Percentiles rank a stretch among this genome's conserved stretches.
Evolutionary conservation across 2,329 filamentous ascomycete species (phyloP).

Genomic region (Pseudopyricularia cyperi): DNA sequence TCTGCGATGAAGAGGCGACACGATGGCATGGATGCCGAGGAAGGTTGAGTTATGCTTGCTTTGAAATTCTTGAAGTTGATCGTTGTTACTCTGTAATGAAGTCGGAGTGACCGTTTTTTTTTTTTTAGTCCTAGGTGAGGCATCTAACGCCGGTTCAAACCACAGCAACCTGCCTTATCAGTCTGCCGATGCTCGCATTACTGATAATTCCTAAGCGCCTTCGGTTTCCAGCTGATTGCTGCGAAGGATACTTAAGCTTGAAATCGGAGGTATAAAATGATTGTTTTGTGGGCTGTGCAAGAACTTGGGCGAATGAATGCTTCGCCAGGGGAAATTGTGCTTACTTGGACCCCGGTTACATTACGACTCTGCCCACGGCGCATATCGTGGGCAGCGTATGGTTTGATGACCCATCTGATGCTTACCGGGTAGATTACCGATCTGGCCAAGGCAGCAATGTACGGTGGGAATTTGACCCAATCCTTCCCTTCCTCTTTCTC

Average conservation of each 20-base stretch:
- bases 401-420: not conserved
- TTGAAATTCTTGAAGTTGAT: not conserved
- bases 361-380: not conserved
- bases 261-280: too few species aligned
- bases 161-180: not conserved
- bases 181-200: too few species aligned
- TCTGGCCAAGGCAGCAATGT: not conserved
- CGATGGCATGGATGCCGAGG: constrained; percentile 64
- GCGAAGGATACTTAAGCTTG: too few species aligned
- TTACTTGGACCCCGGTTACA: not conserved
- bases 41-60: constrained; percentile 35
- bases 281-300: not conserved
- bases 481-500: not conserved
- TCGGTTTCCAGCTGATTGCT: too few species aligned
- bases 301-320: not conserved
- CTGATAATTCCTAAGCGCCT: too few species aligned
- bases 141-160: not conserved
- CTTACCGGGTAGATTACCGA: not conserved
- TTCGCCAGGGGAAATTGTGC: not conserved
- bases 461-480: not conserved
- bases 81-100: not conserved
- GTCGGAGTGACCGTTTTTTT: too few species aligned
- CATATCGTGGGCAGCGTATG: not conserved
- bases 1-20: constrained; percentile 20
- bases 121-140: too few species aligned